Evolutionary conservation across 768 basidiomycete genomes (phyloP).

Genomic region (Tulasnella calospora): DNA sequence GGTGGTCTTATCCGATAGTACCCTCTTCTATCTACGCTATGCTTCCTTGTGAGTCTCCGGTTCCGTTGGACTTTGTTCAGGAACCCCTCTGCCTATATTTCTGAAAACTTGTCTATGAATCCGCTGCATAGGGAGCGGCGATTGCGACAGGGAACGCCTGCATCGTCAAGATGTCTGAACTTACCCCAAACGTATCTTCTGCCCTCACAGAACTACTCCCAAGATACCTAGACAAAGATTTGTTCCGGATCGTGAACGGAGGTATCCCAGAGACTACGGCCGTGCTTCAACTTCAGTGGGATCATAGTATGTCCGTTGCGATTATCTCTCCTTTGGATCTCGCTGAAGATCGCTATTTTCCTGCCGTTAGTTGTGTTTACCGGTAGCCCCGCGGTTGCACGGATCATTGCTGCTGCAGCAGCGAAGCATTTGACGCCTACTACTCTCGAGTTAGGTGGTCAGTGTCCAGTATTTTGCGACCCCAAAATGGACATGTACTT

Average conservation of each 20-base stretch:
- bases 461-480: conserved; percentile 72
- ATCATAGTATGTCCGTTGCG: conserved; percentile 44
- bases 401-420: conserved; percentile 65
- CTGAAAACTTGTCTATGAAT: not conserved
- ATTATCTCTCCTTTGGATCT: conserved; percentile 38
- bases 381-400: conserved; percentile 53
- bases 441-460: conserved; percentile 39
- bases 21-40: not conserved
- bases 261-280: conserved; percentile 59
- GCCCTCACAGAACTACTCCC: conserved; percentile 64
- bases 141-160: conserved; percentile 73
- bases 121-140: conserved; percentile 45
- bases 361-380: conserved; percentile 38
- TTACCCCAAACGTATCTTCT: conserved; percentile 49
- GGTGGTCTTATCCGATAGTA: conserved; percentile 36
- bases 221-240: conserved; percentile 66
- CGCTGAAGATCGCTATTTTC: not conserved
- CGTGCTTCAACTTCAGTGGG: conserved; percentile 69
- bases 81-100: no score
- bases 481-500: conserved; percentile 59
- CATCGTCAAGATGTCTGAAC: conserved; percentile 73
- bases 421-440: conserved; percentile 71
- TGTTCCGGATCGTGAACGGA: conserved; percentile 66
- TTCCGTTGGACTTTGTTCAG: not conserved
- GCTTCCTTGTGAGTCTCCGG: not conserved